These are phyloP conservation scores for Suhomyces guaymorum DNA, from an alignment of 1,139 yeast genomes.

Conservation along the genomic window DNA sequence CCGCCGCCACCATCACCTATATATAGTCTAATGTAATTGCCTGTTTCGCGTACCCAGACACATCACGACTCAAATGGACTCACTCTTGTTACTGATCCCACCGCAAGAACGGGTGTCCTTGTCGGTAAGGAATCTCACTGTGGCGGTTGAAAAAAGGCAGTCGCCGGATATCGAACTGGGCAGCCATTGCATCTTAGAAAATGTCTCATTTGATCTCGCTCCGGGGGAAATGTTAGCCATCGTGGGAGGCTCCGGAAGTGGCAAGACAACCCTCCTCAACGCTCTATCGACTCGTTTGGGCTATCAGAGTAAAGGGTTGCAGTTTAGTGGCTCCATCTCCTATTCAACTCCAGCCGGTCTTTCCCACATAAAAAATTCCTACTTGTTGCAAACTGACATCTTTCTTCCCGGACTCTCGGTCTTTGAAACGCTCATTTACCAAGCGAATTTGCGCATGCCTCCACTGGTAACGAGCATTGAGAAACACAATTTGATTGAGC, in stretches of 20 bases:
- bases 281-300: slow-evolving; percentile 25
- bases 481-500: slow-evolving; percentile 17
- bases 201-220: slow-evolving; percentile 23
- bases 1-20: neutral
- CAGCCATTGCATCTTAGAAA: slow-evolving; percentile 17
- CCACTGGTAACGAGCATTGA: slow-evolving; percentile 14
- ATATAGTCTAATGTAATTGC: neutral
- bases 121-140: slow-evolving; percentile 17
- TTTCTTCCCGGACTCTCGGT: slow-evolving; percentile 27
- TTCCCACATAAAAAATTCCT: slow-evolving; percentile 21
- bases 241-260: slow-evolving; percentile 30
- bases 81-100: slow-evolving; percentile 11
- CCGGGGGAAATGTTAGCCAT: slow-evolving; percentile 25
- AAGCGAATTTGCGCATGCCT: slow-evolving; percentile 25
- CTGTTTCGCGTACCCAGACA: neutral
- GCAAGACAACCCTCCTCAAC: slow-evolving; percentile 27
- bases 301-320: slow-evolving; percentile 15
- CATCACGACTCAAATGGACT: neutral
- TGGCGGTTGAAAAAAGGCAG: slow-evolving; percentile 4
- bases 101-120: slow-evolving; percentile 18
- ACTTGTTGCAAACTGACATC: slow-evolving; percentile 23
- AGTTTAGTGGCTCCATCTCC: slow-evolving; percentile 51
- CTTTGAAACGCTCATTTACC: slow-evolving; percentile 23
- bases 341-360: slow-evolving; percentile 13
- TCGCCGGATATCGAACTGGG: slow-evolving; percentile 10